Evolutionary conservation across 805 yeast species (phyloP).

Genomic region (Torulaspora franciscae): DNA sequence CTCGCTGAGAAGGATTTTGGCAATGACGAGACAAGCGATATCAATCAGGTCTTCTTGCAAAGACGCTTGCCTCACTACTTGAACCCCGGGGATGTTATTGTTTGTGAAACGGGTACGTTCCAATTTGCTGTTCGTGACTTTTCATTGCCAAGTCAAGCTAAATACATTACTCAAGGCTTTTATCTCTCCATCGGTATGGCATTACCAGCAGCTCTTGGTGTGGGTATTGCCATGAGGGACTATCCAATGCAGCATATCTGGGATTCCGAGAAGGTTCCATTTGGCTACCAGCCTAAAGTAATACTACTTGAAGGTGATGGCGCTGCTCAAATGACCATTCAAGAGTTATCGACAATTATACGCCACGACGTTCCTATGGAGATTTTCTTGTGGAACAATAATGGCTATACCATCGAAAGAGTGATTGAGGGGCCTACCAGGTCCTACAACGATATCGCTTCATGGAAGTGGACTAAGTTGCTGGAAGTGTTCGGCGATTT

Average conservation of each 20-base stretch:
- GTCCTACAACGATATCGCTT: conserved; percentile 73
- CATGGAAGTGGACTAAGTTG: conserved; percentile 76
- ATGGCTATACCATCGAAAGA: conserved; percentile 88
- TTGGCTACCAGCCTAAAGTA: conserved; percentile 46
- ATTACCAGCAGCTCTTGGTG: conserved; percentile 81
- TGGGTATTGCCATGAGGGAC: conserved; percentile 66
- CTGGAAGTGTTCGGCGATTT: conserved; percentile 61
- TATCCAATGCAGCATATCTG: conserved; percentile 31
- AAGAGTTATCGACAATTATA: conserved; percentile 67
- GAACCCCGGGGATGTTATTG: conserved; percentile 61
- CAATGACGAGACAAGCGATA: conserved; percentile 23
- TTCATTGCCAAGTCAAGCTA: conserved; percentile 50
- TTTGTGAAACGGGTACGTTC: conserved; percentile 80
- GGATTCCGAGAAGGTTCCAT: conserved; percentile 20
- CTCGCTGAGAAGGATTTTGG: conserved; percentile 6
- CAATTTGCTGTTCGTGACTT: conserved; percentile 72
- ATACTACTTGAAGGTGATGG: conserved; percentile 87
- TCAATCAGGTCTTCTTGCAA: conserved; percentile 46
- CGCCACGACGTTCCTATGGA: conserved; percentile 60
- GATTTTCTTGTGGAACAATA: conserved; percentile 72
- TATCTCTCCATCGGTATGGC: conserved; percentile 88
- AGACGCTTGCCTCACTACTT: conserved; percentile 41
- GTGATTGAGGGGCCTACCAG: conserved; percentile 73
- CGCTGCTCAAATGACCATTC: conserved; percentile 89
- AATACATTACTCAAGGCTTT: conserved; percentile 60